Conservation (phyloP, 129 eudicot genomes). For the Sambucus nigra region DNA sequence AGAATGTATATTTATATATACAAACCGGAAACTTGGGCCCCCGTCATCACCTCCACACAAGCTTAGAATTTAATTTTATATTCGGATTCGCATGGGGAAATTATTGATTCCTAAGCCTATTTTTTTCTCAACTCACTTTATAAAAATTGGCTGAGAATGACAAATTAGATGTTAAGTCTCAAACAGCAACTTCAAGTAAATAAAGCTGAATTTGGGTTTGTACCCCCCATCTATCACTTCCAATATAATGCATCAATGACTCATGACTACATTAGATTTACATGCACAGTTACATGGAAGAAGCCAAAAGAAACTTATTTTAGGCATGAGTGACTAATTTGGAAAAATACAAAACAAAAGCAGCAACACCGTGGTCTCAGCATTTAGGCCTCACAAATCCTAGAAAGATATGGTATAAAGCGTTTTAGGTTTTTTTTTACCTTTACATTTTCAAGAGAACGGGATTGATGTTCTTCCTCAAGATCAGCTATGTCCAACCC, state of each 20-base stretch:
- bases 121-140: too few species aligned
- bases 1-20: too few species aligned
- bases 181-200: too few species aligned
- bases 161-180: too few species aligned
- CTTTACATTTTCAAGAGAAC: conserved; percentile 45
- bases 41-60: too few species aligned
- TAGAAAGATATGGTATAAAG: neutral
- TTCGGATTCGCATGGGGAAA: too few species aligned
- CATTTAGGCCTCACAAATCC: neutral
- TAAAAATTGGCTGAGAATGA: too few species aligned
- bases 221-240: too few species aligned
- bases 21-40: too few species aligned
- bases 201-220: too few species aligned
- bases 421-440: conserved; percentile 19
- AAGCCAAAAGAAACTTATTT: neutral
- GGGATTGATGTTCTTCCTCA: conserved; percentile 26
- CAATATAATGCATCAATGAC: neutral
- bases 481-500: conserved; percentile 51
- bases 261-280: neutral
- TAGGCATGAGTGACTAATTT: neutral
- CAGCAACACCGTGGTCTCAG: neutral
- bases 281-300: neutral
- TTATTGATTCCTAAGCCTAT: too few species aligned
- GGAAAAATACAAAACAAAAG: neutral
- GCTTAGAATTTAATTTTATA: too few species aligned